Base-by-base conservation (phyloP, 148 eudicot genomes). In the Camellia japonica region DNA sequence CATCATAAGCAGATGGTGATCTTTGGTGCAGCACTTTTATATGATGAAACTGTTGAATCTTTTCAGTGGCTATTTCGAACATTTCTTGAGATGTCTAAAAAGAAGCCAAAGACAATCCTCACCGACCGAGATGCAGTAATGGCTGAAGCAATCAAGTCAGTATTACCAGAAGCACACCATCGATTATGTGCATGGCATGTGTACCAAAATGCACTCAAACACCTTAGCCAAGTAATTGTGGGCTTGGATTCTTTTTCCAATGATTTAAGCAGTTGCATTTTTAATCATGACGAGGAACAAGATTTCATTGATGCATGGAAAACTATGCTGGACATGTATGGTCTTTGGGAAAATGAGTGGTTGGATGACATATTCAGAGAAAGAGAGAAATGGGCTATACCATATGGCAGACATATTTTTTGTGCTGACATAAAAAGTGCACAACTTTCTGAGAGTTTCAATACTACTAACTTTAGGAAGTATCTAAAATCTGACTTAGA, bases 11-110 rank as follows among this genome's bases (percentile, higher is more conserved):
- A 85, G 73, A 63, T 79, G 61, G 38, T 71, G 23, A 55, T 81
- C 19, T 87, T 80, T 56, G 86, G 90, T 10, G 86, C 81, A 16
- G 77, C 82, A 58, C 65, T 85, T 61, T 42, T 87, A 14, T 80
- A 85, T 78, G 90, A 87, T 80, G 84, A 82, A 52, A 82, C 86
- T 19, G n/a, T 60, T 55, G 73, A 66, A 41, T 73, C 83, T n/a
- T 79, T 84, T 73, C 46, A 51, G 75, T 87, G 87, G 87, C 77
- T 84, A 44, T 87, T 87, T 79, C 81, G 66, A n/a, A 87, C 84
- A 7, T 87, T 84, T 76, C n/a, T 80, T 9, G 79, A 66, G 66
- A 81, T 83, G 83, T 61, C 68, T 51, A 74, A 81, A 56, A 80
- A 80, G 64, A 71, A 80, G 65, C 90, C 90, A 67, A 80, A 74